Base-by-base conservation (phyloP, 202 grass and related monocot species). In the Tripidium arundinaceum region DNA sequence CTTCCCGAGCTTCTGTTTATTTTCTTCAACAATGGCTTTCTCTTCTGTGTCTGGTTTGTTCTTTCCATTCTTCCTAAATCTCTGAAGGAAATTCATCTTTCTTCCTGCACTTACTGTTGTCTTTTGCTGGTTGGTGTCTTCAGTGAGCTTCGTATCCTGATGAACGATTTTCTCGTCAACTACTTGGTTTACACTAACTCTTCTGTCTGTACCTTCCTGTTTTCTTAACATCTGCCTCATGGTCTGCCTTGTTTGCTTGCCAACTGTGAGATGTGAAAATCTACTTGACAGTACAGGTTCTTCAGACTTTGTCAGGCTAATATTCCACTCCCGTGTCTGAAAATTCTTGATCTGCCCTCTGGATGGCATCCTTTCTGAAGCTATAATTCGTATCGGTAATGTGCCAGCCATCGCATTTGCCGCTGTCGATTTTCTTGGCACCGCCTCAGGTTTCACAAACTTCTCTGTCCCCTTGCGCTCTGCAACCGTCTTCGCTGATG, bases 401-500 rank as follows among this genome's bases (percentile, higher is more conserved):
- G 79, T 90, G 40, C 41, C 24, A 9, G 22, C 33, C 34, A 38
- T 46, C 5, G 29, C n/a, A 46, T 75, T 77, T 24, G 34, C 38
- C 31, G n/a, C 54, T 21, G 4, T 31, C 5, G 68, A 57, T 79
- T 68, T 86, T 70, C 72, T 89, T 89, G 77, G 50, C 72, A 86
- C 42, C 26, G 81, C 82, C 63, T 67, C 86, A 74, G 83, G 63
- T 29, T 86, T 95, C 2, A 87, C 86, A 62, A 87, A 85, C 75
- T 82, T 91, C 62, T 86, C 78, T 45, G 69, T 65, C 13, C 69
- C 80, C 75, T 81, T 83, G 52, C 27, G 87, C 52, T 88, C 74
- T 18, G n/a, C 61, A 1, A 11, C 81, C 19, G 13, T 36, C 73
- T 85, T 91, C 0, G 65, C 24, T 0, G 84, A 86, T 4, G 96